These are phyloP conservation scores for Blumeriella jaapii DNA, from an alignment of 2,329 filamentous ascomycete species.

Conservation along the genomic window DNA sequence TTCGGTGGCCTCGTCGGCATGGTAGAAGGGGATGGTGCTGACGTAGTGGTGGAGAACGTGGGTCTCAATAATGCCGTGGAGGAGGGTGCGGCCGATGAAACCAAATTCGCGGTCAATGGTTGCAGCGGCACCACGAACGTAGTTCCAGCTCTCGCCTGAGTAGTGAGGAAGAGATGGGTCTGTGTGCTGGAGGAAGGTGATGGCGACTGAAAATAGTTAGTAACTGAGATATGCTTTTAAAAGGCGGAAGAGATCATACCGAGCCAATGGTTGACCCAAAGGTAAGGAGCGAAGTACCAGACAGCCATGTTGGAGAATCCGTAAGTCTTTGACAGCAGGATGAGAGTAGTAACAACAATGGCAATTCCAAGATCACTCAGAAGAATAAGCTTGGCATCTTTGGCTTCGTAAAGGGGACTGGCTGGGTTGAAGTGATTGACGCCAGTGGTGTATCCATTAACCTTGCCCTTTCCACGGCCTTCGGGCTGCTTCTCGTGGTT, in stretches of 20 bases:
- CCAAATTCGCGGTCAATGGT: constrained; percentile 97
- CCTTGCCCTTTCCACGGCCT: constrained; percentile 86
- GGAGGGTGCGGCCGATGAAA: constrained; percentile 79
- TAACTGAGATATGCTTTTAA: constrained; percentile 9
- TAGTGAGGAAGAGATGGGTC: constrained; percentile 93
- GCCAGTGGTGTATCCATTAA: constrained; percentile 65
- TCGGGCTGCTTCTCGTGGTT: constrained; percentile 83
- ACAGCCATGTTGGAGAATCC: constrained; percentile 80
- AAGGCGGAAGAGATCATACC: constrained; percentile 45
- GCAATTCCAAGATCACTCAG: constrained; percentile 74
- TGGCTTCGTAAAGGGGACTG: constrained; percentile 84
- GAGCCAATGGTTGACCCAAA: constrained; percentile 99
- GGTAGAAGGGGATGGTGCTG: constrained; percentile 91
- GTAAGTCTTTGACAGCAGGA: constrained; percentile 59
- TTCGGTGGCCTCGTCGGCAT: constrained; percentile 87
- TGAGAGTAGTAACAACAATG: constrained; percentile 45
- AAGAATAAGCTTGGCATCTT: constrained; percentile 77
- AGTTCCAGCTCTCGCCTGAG: constrained; percentile 77
- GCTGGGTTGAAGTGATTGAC: constrained; percentile 92
- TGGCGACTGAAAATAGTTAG: constrained; percentile 56
- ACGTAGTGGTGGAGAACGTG: constrained; percentile 98
- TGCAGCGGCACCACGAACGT: constrained; percentile 81
- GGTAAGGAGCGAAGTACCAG: constrained; percentile 91
- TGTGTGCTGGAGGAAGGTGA: constrained; percentile 96
- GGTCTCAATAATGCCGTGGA: constrained; percentile 96